Evolutionary conservation across 1,139 yeast genomes (phyloP).

Genomic region (Pichia terricola): DNA sequence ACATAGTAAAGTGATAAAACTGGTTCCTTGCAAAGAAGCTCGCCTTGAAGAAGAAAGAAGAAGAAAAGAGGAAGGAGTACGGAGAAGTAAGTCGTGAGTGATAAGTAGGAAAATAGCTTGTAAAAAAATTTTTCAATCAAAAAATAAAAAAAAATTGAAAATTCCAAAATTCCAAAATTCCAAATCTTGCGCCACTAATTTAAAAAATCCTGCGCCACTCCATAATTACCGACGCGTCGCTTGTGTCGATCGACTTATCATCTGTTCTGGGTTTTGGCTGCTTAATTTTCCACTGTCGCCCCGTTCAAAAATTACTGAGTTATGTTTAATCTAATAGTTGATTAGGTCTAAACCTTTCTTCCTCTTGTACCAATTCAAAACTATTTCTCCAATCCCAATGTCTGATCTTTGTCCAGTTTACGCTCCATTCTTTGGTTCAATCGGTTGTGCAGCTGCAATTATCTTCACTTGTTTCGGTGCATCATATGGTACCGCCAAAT

Average conservation of each 20-base stretch:
- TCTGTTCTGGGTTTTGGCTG: too few species aligned
- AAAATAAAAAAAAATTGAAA: constrained; percentile 1
- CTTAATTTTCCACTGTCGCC: too few species aligned
- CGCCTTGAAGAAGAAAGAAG: constrained; percentile 22
- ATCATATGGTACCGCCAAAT: constrained; percentile 98
- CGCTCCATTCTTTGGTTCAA: constrained; percentile 95
- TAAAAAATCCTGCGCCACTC: too few species aligned
- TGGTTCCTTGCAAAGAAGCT: constrained; percentile 65
- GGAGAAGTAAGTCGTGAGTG: background rate
- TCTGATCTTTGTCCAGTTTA: constrained; percentile 51
- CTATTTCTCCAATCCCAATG: constrained; percentile 12
- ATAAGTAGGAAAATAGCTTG: background rate
- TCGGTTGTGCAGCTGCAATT: constrained; percentile 99
- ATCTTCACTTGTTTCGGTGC: constrained; percentile 99
- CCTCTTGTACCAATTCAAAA: too few species aligned
- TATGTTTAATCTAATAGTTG: too few species aligned
- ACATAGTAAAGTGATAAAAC: constrained; percentile 27
- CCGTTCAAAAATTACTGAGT: too few species aligned
- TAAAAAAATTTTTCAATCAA: background rate
- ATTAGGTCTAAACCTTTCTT: too few species aligned
- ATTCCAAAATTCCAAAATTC: background rate
- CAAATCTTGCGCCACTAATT: too few species aligned
- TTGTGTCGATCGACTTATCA: too few species aligned
- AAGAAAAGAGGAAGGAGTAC: background rate
- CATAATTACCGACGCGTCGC: too few species aligned